phyloP scores from a whole-genome alignment of 805 yeast species.

The Zygoascus biomembranicola region DNA sequence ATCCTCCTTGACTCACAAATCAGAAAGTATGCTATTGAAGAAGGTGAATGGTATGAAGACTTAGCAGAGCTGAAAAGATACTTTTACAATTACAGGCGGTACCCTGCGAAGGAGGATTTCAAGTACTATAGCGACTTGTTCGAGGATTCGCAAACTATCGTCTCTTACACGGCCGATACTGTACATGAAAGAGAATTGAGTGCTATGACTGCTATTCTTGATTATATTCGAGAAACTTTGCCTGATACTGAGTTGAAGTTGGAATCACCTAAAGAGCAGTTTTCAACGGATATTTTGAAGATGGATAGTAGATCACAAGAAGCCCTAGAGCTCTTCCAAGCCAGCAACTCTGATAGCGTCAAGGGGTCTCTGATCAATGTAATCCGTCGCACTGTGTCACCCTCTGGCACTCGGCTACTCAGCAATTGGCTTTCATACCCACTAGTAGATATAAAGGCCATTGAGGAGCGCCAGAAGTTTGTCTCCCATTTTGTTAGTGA shows the following conservation, averaged over 20 bases:
- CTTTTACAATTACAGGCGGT: constrained; percentile 46
- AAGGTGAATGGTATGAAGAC: constrained; percentile 49
- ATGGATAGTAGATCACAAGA: constrained; percentile 50
- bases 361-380: constrained; percentile 66
- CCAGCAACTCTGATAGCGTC: constrained; percentile 35
- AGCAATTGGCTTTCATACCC: constrained; percentile 82
- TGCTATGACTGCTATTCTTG: constrained; percentile 54
- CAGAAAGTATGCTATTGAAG: constrained; percentile 26
- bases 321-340: constrained; percentile 53
- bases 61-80: constrained; percentile 40
- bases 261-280: constrained; percentile 55
- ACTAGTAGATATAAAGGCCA: constrained; percentile 47
- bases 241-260: constrained; percentile 60
- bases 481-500: constrained; percentile 37
- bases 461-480: constrained; percentile 46
- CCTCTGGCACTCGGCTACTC: constrained; percentile 73
- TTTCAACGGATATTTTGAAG: constrained; percentile 49
- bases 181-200: constrained; percentile 35
- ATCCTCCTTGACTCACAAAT: constrained; percentile 39
- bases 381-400: constrained; percentile 65
- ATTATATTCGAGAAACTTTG: constrained; percentile 64
- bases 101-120: constrained; percentile 35
- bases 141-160: constrained; percentile 22
- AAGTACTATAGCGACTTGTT: constrained; percentile 35
- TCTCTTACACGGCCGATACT: constrained; percentile 15